Evolutionary conservation across 345 rosid genomes (phyloP).

Genomic region (Syzygium oleosum): DNA sequence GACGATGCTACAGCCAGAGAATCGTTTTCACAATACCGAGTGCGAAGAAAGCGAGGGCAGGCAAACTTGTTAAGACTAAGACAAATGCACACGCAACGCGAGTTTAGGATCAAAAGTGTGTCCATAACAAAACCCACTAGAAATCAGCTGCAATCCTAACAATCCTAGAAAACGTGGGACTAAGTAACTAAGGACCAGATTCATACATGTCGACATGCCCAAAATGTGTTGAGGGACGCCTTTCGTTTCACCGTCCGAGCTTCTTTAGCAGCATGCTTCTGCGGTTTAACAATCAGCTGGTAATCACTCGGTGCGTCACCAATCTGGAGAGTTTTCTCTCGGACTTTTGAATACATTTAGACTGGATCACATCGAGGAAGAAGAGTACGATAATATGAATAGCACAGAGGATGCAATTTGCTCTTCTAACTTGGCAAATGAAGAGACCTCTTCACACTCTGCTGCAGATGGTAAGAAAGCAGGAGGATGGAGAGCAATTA

Average conservation of each 20-base stretch:
- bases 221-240: background rate
- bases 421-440: background rate
- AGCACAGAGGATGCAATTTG: background rate
- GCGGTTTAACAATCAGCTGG: background rate
- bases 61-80: background rate
- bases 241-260: background rate
- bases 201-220: background rate
- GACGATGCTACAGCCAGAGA: background rate
- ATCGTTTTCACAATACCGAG: background rate
- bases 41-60: background rate
- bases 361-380: background rate
- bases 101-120: background rate
- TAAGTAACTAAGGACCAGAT: background rate
- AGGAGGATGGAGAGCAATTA: slow-evolving; percentile 45
- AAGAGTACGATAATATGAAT: background rate
- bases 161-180: background rate
- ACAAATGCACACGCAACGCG: background rate
- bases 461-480: background rate
- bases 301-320: background rate
- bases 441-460: background rate
- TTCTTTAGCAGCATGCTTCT: background rate
- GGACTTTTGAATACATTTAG: background rate
- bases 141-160: background rate
- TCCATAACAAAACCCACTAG: background rate
- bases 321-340: background rate